Base-by-base conservation (phyloP, 441 rosid species). In the Erysimum pusillum region DNA sequence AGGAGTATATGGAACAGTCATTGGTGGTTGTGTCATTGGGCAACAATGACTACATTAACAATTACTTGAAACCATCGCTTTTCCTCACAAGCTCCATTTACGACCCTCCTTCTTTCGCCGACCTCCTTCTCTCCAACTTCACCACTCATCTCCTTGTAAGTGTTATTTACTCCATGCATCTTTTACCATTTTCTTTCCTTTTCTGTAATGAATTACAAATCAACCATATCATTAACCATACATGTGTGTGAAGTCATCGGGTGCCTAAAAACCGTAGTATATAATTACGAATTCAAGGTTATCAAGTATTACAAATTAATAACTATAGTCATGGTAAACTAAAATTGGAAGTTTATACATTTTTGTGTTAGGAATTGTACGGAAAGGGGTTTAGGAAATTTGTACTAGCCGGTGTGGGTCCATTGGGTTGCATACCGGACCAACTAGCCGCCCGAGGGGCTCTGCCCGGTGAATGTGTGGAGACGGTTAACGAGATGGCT, bases 41-140 rank as follows among this genome's bases (percentile, higher is more conserved):
- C 8, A 92, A 92, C 81, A 92, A 89, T 73, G 97, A 94, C 78
- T 94, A 92, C 86, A 94, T 92, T 86, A 90, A 89, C 85, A 90
- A 94, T 81, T 94, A 88, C 69, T 86, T 94, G 31, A 71, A 88
- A 87, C 95, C 95, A 59, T 56, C 87, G 5, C 42, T 91, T 22
- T 91, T 89, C 82, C 74, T 91, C 14, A 88, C 93, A 5, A 87
- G 86, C 80, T 85, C 63, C 82, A 78, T 48, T 58, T 90, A 92
- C 60, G 89, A 38, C 20, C 97, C 98, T 38, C 25, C 79, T 2
- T 73, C 85, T 15, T 94, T 75, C 34, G 91, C 89, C 22, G 87
- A 92, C 44, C 90, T 90, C 56, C 90, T 94, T 11, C 80, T 92
- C 73, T 89, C 88, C 42, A 85, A 56, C 41, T 92, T 88, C 60